Percentiles rank a stretch among this genome's conserved stretches.
phyloP scores from a whole-genome alignment of 768 basidiomycete species.

The Holtermannia corniformis region DNA sequence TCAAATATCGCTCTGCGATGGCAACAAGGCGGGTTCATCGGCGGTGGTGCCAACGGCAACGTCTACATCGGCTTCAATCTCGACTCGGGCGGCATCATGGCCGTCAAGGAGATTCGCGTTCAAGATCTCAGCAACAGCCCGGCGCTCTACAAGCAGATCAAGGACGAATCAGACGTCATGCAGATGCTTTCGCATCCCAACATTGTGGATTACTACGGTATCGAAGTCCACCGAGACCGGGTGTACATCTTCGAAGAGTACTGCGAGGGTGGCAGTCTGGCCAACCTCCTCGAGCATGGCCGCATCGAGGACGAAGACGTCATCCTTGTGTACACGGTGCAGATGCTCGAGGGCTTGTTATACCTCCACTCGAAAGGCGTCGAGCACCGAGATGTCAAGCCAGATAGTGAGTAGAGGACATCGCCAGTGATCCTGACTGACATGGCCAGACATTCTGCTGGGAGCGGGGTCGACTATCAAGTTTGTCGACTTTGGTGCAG shows the following conservation, averaged over 20 bases:
- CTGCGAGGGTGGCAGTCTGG: conserved; percentile 90
- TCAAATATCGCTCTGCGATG: conserved; percentile 93
- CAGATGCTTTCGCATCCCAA: conserved; percentile 95
- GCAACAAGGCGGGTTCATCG: conserved; percentile 98
- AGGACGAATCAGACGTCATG: conserved; percentile 95
- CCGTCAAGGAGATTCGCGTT: conserved; percentile 97
- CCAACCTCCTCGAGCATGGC: conserved; percentile 78
- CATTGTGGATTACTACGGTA: conserved; percentile 96
- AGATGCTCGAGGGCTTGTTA: conserved; percentile 87
- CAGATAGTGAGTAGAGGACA: conserved; percentile 90
- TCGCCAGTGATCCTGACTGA: conserved; percentile 5
- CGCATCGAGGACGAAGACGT: conserved; percentile 94
- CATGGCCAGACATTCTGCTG: conserved; percentile 67
- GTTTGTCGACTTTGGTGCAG: conserved; percentile 94
- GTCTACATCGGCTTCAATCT: conserved; percentile 98
- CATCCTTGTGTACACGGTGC: conserved; percentile 89
- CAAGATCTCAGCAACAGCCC: conserved; percentile 84
- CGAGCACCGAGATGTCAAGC: conserved; percentile 94
- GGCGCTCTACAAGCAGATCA: conserved; percentile 81
- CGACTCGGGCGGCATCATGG: conserved; percentile 92
- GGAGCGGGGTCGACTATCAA: conserved; percentile 65
- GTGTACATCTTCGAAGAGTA: conserved; percentile 99
- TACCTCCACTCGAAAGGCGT: conserved; percentile 90
- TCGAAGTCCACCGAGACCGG: conserved; percentile 96
- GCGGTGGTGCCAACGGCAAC: conserved; percentile 97